Base-by-base conservation (phyloP, 495 filamentous ascomycete genomes). In the Penicillium psychrofluorescens region DNA sequence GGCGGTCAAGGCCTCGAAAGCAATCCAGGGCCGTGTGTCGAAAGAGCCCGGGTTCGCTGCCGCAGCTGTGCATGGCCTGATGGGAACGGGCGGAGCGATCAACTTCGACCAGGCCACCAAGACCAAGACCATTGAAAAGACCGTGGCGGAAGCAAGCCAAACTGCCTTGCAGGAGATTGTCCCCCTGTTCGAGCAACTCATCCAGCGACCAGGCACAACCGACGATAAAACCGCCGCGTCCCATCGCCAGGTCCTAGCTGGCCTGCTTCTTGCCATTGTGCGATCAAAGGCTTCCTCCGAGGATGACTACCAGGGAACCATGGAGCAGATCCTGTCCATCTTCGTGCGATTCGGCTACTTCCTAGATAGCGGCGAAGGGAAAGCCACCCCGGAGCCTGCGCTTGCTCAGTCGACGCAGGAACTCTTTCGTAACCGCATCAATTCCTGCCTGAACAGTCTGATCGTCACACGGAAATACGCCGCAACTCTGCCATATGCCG, bases 91-190 rank as follows among this genome's bases (percentile, higher is more conserved):
- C 32, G 89, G 87, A 2, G 71, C 75, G 0, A 75, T 88, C 40
- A 86, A 83, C 59, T 94, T 97, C 56, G 94, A 97, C 59, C 79
- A 85, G 29, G 66, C 82, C 13, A 95, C 90, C 7, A 95, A 86
- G 59, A 88, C 85, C 1, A 95, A 95, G 68, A 95, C 87, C 0
- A 65, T 95, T 0, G 86, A 90, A 49, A 83, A 77, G 49, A 70
- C 95, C 4, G 62, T 95, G 4, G 68, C 77, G 35, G 67, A 75
- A 39, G 79, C 83, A 2, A 78, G 83, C 48, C 61, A 72, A 14
- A 58, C 70, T 6, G 63, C 70, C 6, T 40, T 75, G 43, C 48
- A 59, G 28, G 53, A 70, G 40, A 65, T 77, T 11, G 47, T 74
- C 28, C 55, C 62, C 7, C 42, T 70, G 4, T 71, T 72, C 33